These are phyloP conservation scores for Colletotrichum tropicale DNA, from an alignment of 2,329 filamentous ascomycete genomes.

Conservation along the genomic window DNA sequence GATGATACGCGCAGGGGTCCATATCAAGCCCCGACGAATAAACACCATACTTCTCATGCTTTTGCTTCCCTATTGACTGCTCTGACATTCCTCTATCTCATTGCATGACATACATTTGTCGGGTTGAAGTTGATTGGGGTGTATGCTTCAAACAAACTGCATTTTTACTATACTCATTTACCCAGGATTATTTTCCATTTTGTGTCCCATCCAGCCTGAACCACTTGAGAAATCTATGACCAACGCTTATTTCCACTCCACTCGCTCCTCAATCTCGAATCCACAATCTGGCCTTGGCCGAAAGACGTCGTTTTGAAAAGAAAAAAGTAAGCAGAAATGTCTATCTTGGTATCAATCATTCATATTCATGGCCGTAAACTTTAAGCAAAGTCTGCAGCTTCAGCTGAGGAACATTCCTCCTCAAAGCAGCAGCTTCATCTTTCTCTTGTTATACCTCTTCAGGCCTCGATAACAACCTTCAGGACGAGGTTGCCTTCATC, in stretches of 20 bases:
- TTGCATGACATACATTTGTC: neutral
- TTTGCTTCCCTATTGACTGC: neutral
- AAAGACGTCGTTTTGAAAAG: neutral
- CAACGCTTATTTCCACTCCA: neutral
- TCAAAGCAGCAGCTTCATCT: neutral
- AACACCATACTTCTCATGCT: neutral
- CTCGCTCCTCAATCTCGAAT: neutral
- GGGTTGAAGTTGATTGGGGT: neutral
- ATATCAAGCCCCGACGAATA: neutral
- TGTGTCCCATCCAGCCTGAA: neutral
- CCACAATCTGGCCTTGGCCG: neutral
- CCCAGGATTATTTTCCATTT: neutral
- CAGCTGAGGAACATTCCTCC: neutral
- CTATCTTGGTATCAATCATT: neutral
- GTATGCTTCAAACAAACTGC: neutral
- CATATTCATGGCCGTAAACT: neutral
- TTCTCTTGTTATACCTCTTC: conserved; percentile 15
- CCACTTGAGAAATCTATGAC: neutral
- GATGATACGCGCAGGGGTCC: neutral
- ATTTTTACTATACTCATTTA: neutral
- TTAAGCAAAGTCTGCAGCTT: neutral
- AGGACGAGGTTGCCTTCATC: conserved; percentile 71
- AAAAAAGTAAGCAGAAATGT: neutral
- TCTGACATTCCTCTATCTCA: neutral
- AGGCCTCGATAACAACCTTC: conserved; percentile 71